A percentile compares a stretch with the other conserved stretches of the same genome.
Conservation (phyloP, 257 asterid species). For the Pogostemon cablin region DNA sequence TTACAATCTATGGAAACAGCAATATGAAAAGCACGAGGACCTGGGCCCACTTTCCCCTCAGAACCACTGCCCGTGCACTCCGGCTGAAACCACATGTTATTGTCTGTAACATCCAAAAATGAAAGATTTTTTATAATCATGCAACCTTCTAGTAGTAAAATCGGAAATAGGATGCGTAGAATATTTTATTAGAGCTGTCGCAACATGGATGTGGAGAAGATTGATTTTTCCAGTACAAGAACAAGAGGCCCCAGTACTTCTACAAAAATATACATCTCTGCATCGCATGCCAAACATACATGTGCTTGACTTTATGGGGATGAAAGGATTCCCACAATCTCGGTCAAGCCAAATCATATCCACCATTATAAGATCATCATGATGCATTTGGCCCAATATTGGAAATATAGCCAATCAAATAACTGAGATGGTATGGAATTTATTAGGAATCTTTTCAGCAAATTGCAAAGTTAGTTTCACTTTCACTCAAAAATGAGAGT, state of each 20-base stretch:
- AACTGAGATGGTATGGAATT: neutral
- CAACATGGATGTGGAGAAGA: conserved; percentile 22
- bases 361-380: neutral
- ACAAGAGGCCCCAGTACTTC: conserved; percentile 17
- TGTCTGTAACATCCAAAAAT: conserved; percentile 58
- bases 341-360: neutral
- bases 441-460: neutral
- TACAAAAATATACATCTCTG: neutral
- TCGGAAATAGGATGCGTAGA: conserved; percentile 2
- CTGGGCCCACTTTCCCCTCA: conserved; percentile 80
- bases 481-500: neutral
- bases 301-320: neutral
- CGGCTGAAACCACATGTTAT: conserved; percentile 88
- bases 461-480: neutral
- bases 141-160: neutral
- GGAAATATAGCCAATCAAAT: neutral
- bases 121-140: neutral
- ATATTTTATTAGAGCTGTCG: neutral
- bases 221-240: conserved; percentile 20
- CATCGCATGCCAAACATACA: conserved; percentile 1
- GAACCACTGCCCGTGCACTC: conserved; percentile 83
- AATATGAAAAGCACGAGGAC: conserved; percentile 90
- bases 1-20: conserved; percentile 90
- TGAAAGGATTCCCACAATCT: neutral
- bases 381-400: neutral